Evolutionary conservation across 441 rosid species (phyloP).

Genomic region (Biscutella auriculata): DNA sequence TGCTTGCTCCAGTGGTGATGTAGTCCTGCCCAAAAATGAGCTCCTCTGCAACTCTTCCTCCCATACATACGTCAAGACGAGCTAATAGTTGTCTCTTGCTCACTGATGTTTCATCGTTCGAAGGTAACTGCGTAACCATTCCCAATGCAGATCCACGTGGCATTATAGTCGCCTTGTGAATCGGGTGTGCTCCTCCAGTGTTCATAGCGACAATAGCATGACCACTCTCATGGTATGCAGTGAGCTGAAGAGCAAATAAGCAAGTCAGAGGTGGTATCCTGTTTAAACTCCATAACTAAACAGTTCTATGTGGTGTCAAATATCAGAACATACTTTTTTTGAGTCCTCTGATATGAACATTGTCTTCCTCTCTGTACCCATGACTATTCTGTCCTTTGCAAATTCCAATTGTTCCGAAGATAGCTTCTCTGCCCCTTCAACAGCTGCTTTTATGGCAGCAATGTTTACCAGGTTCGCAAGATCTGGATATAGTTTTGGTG

Average conservation of each 20-base stretch:
- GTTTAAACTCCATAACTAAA: background rate
- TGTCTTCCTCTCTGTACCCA: slow-evolving; percentile 96
- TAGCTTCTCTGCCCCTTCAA: slow-evolving; percentile 82
- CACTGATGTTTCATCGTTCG: slow-evolving; percentile 84
- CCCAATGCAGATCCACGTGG: slow-evolving; percentile 98
- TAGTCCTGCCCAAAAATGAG: slow-evolving; percentile 86
- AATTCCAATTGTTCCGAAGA: slow-evolving; percentile 67
- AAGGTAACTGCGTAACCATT: slow-evolving; percentile 97
- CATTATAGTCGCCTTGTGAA: slow-evolving; percentile 97
- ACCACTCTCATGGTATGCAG: slow-evolving; percentile 98
- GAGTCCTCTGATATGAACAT: slow-evolving; percentile 94
- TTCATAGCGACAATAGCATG: slow-evolving; percentile 93
- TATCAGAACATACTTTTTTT: slow-evolving; percentile 50
- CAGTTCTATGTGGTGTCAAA: background rate
- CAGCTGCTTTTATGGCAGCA: slow-evolving; percentile 98
- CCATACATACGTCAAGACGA: slow-evolving; percentile 97
- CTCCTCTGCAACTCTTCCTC: slow-evolving; percentile 98
- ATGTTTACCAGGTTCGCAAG: slow-evolving; percentile 91
- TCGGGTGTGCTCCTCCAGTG: slow-evolving; percentile 87
- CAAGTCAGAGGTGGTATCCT: background rate
- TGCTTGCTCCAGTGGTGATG: slow-evolving; percentile 92
- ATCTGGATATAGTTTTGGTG: slow-evolving; percentile 34
- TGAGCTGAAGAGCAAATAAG: slow-evolving; percentile 43
- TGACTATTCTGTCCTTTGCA: slow-evolving; percentile 84
- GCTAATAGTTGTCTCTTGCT: slow-evolving; percentile 94